phyloP scores from a whole-genome alignment of 768 basidiomycete species.

The Lentinula sp. region DNA sequence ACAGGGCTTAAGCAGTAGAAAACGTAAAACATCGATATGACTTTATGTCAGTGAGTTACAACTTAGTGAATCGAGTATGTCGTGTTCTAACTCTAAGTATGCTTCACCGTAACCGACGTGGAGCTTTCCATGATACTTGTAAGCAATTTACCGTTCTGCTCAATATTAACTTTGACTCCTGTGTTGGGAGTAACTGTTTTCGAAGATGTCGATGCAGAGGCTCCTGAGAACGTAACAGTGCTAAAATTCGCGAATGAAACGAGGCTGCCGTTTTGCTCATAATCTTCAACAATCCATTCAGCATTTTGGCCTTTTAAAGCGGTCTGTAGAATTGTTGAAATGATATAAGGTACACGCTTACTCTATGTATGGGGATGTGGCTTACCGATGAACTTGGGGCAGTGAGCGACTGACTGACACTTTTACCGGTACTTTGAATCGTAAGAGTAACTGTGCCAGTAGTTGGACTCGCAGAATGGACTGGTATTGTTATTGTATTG shows the following conservation, averaged over 20 bases:
- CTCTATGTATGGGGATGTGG: too few species aligned
- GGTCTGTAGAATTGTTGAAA: not conserved
- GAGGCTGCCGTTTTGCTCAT: not conserved
- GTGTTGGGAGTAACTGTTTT: too few species aligned
- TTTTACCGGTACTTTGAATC: not conserved
- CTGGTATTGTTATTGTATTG: not conserved
- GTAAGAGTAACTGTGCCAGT: not conserved
- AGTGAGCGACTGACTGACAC: not conserved
- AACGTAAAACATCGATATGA: too few species aligned
- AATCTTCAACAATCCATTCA: not conserved
- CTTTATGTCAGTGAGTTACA: too few species aligned
- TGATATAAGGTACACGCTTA: not conserved
- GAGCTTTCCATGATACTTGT: not conserved
- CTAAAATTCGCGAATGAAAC: not conserved
- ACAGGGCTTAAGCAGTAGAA: too few species aligned
- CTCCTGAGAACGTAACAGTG: not conserved
- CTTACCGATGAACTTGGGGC: not conserved
- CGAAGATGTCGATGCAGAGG: not conserved
- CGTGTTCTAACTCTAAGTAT: too few species aligned
- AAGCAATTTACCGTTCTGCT: not conserved
- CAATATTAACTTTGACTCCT: not conserved
- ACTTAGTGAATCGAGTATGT: too few species aligned
- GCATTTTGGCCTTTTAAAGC: not conserved
- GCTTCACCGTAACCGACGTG: too few species aligned
- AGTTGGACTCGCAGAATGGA: not conserved